phyloP scores from a whole-genome alignment of 2,329 filamentous ascomycete genomes.

The Trichoderma endophyticum region DNA sequence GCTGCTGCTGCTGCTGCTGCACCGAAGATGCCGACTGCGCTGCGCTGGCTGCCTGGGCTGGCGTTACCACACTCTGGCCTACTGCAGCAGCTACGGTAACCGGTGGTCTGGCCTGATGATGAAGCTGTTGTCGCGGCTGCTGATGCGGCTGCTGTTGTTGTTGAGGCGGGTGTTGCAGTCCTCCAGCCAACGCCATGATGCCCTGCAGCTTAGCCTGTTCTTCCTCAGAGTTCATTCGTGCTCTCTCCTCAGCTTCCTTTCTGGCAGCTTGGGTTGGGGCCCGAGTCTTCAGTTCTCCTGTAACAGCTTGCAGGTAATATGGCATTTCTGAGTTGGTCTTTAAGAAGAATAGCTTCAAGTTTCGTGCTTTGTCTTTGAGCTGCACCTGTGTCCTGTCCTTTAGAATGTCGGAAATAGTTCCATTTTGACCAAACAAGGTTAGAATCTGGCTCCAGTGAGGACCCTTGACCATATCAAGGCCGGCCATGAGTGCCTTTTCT shows the following conservation, averaged over 20 bases:
- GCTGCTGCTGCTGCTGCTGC: slow-evolving; percentile 18
- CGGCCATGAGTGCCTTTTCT: slow-evolving; percentile 85
- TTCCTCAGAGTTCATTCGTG: slow-evolving; percentile 56
- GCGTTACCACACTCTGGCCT: slow-evolving; percentile 33
- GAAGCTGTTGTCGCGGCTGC: slow-evolving; percentile 37
- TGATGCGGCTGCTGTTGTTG: slow-evolving; percentile 3
- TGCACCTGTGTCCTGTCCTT: slow-evolving; percentile 90
- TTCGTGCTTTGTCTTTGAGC: slow-evolving; percentile 87
- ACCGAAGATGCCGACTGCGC: slow-evolving; percentile 26
- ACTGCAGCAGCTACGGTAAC: slow-evolving; percentile 27
- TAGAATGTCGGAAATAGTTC: slow-evolving; percentile 75
- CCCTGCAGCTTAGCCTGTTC: slow-evolving; percentile 59
- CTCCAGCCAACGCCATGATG: slow-evolving; percentile 54
- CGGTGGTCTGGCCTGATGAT: slow-evolving; percentile 26
- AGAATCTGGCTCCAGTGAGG: slow-evolving; percentile 94
- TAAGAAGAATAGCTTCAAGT: slow-evolving; percentile 85
- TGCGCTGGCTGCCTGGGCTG: slow-evolving; percentile 32
- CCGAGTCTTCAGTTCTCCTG: slow-evolving; percentile 82
- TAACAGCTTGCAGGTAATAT: slow-evolving; percentile 81
- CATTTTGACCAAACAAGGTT: slow-evolving; percentile 75
- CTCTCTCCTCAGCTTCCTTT: slow-evolving; percentile 64
- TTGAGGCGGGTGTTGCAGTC: slow-evolving; percentile 43
- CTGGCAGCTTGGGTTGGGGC: slow-evolving; percentile 71
- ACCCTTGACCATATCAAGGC: slow-evolving; percentile 82
- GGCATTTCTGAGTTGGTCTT: slow-evolving; percentile 91